A percentile compares a stretch with the other conserved stretches of the same genome.
Evolutionary conservation across 2,329 filamentous ascomycete species (phyloP).

Genomic region (Colletotrichum noveboracense): DNA sequence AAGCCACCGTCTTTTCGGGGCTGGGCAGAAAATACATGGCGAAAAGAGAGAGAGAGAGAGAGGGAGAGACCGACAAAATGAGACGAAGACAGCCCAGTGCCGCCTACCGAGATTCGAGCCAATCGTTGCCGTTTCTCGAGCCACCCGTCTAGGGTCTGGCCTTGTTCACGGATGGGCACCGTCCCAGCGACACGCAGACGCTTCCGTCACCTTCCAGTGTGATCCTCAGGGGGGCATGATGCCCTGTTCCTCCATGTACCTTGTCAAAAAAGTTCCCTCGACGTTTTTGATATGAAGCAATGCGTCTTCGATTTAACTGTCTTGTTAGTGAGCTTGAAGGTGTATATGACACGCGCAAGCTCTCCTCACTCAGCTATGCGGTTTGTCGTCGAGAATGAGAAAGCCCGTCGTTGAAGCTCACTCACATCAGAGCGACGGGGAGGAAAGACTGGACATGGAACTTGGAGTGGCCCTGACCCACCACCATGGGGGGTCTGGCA

Average conservation of each 20-base stretch:
- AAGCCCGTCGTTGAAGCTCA: background rate
- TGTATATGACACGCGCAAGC: background rate
- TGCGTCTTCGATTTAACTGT: background rate
- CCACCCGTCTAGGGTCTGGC: constrained; percentile 11
- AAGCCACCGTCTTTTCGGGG: background rate
- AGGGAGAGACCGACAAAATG: background rate
- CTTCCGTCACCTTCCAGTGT: constrained; percentile 14
- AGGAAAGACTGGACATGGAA: background rate
- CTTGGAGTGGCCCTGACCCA: background rate
- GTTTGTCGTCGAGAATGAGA: background rate
- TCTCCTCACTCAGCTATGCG: background rate
- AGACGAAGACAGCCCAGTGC: constrained; percentile 13
- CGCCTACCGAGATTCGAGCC: constrained; percentile 7
- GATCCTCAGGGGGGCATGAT: background rate
- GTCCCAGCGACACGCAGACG: constrained; percentile 15
- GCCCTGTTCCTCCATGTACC: background rate
- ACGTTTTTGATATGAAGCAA: background rate
- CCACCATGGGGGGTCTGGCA: background rate
- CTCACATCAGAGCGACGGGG: background rate
- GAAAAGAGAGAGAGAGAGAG: background rate
- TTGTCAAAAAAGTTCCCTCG: background rate
- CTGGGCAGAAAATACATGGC: background rate
- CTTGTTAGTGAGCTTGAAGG: background rate
- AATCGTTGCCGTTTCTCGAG: constrained; percentile 3
- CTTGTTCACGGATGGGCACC: background rate